These are phyloP conservation scores for Debaryomyces prosopidis DNA, from an alignment of 805 yeast species.

Conservation along the genomic window DNA sequence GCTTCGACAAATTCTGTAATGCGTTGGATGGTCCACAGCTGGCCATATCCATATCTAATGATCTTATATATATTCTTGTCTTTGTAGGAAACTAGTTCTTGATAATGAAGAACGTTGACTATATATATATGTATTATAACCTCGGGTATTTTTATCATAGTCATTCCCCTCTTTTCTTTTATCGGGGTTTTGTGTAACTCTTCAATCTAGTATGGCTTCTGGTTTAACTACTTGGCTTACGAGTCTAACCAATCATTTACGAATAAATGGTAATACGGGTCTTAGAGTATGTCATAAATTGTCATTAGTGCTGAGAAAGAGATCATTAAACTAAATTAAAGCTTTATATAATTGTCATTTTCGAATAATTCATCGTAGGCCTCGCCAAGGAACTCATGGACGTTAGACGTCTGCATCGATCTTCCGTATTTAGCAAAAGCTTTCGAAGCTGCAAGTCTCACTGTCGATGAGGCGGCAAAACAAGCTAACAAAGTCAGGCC, in stretches of 20 bases:
- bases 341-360: slow-evolving; percentile 14
- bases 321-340: slow-evolving; percentile 5
- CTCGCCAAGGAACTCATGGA: slow-evolving; percentile 65
- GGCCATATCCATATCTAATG: slow-evolving; percentile 28
- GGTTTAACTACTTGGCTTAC: too few species aligned
- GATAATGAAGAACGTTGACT: too few species aligned
- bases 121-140: too few species aligned
- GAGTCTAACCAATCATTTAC: too few species aligned
- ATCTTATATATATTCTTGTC: background rate
- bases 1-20: slow-evolving; percentile 40
- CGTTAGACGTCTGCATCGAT: slow-evolving; percentile 82
- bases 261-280: too few species aligned
- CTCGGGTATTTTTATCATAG: too few species aligned
- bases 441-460: slow-evolving; percentile 59
- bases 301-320: background rate
- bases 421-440: slow-evolving; percentile 72
- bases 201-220: too few species aligned
- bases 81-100: too few species aligned
- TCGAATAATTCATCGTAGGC: slow-evolving; percentile 55
- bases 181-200: too few species aligned
- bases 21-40: slow-evolving; percentile 50
- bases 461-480: slow-evolving; percentile 68
- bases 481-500: slow-evolving; percentile 54
- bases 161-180: too few species aligned
- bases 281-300: background rate